Evolutionary conservation across 106 monocot species (phyloP).

Genomic region (Chionographis japonica): DNA sequence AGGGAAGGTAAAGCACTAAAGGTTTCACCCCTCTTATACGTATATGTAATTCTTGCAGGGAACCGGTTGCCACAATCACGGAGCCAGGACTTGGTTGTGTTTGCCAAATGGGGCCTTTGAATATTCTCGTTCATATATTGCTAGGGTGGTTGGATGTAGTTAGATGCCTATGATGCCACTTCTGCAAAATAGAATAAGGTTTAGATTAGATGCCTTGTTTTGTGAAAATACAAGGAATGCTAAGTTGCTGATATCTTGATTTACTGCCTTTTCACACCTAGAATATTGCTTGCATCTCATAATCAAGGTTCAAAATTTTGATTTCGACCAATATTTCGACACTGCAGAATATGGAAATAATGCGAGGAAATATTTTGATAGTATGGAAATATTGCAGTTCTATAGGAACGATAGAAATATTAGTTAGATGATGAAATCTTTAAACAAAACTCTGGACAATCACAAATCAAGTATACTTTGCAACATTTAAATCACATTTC

Average conservation of each 20-base stretch:
- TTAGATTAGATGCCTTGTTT: slow-evolving; percentile 21
- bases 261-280: background rate
- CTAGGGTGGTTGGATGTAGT: slow-evolving; percentile 39
- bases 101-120: slow-evolving; percentile 44
- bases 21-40: slow-evolving; percentile 91
- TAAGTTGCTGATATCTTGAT: slow-evolving; percentile 3
- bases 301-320: no score
- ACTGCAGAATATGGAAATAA: no score
- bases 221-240: slow-evolving; percentile 1
- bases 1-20: slow-evolving; percentile 55
- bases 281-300: background rate
- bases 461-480: no score
- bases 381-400: no score
- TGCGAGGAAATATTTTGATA: no score
- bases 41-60: slow-evolving; percentile 98
- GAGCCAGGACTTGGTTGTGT: slow-evolving; percentile 68
- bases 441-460: no score
- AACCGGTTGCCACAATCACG: slow-evolving; percentile 57
- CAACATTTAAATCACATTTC: no score
- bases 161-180: slow-evolving; percentile 27
- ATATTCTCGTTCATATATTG: slow-evolving; percentile 26
- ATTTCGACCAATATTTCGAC: no score
- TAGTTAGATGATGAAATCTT: no score
- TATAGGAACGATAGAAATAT: no score
- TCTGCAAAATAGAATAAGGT: slow-evolving; percentile 19